Evolutionary conservation across 2,329 filamentous ascomycete genomes (phyloP), one percentile per base, ranked within the genome.

Genomic region (Pseudopyrenochaeta lycopersici): DNA sequence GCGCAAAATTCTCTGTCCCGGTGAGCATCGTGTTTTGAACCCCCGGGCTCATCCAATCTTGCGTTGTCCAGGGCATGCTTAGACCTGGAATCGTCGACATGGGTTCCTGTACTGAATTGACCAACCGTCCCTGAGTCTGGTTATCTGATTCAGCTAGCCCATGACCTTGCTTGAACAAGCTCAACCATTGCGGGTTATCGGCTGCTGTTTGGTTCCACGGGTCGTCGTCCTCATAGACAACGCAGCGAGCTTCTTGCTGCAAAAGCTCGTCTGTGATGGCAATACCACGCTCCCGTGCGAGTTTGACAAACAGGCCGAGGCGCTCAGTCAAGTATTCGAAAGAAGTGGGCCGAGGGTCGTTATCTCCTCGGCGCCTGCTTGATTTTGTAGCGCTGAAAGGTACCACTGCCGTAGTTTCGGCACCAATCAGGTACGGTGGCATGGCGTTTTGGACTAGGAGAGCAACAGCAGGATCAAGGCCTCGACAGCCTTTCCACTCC

Each of bases 401-500:
- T 17, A 75, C 68, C 0, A 75, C 67, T 20, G 68, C 73, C 11
- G 66, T 67, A 3, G 72, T 62, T 50, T 81, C 77, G n/a, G 74
- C 68, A 23, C 75, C 78, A 21, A 80, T 78, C 4, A 80, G 66
- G 43, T 80, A 80, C 3, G 78, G 78, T 14, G 78, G 78, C 67
- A 80, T 78, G 1, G 77, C 76, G 42, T 77, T 77, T 3, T 74
- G 75, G 39, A 81, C 77, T 32, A 76, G 74, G 7, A 77, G 72
- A 2, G 77, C 76, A 4, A 80, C 74, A 7, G 68, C 64, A 6
- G 76, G 71, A 54, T 78, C 77, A 14, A 84, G 68, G 4, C 80
- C 82, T 61, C 81, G 77, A 54, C 80, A 80, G 4, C 82, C 81
- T 43, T 75, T 75, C 82, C 82, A 84, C 36, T 81, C 76, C 6